Percentiles rank a stretch among this genome's conserved stretches.
phyloP scores from a whole-genome alignment of 2,329 filamentous ascomycete genomes.

The Fusarium oxysporum region DNA sequence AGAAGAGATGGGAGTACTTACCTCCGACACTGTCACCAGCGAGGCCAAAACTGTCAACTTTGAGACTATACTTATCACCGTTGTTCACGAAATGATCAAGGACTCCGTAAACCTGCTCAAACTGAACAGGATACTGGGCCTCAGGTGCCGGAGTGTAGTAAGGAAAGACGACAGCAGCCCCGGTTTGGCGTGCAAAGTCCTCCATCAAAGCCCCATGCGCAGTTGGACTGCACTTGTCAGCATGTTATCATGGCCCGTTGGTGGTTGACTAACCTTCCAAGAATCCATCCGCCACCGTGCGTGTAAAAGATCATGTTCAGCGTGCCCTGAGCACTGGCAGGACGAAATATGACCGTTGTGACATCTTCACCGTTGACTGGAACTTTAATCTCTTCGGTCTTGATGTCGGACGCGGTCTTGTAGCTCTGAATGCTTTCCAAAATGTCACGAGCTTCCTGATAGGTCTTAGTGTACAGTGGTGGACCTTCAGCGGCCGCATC shows the following conservation, averaged over 20 bases:
- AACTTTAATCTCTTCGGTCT: conserved; percentile 1
- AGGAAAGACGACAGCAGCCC: conserved; percentile 23
- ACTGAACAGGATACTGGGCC: conserved; percentile 28
- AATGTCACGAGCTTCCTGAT: conserved; percentile 22
- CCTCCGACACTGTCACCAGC: conserved; percentile 31
- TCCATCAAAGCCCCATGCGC: conserved; percentile 26
- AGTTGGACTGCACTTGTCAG: conserved; percentile 1
- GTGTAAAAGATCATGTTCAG: conserved; percentile 34
- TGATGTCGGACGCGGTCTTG: conserved; percentile 4
- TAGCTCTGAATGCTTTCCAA: conserved; percentile 24
- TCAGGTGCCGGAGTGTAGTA: conserved; percentile 29
- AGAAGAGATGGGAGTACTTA: accelerated
- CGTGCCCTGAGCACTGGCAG: not conserved
- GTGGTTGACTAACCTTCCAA: conserved; percentile 5
- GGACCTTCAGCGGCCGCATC: conserved; percentile 4
- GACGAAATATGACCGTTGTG: conserved; percentile 4
- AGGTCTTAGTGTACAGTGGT: conserved; percentile 25
- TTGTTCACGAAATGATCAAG: conserved; percentile 17
- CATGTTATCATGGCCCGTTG: accelerated
- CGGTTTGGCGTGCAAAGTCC: conserved; percentile 22
- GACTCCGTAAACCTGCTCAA: conserved; percentile 18
- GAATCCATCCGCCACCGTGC: conserved; percentile 29
- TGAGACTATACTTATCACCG: conserved; percentile 6
- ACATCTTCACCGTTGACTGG: conserved; percentile 9
- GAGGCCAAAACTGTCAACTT: not conserved